Evolutionary conservation across 441 rosid genomes (phyloP), one percentile per base, ranked within the genome.

Genomic region (Populus hybrid): DNA sequence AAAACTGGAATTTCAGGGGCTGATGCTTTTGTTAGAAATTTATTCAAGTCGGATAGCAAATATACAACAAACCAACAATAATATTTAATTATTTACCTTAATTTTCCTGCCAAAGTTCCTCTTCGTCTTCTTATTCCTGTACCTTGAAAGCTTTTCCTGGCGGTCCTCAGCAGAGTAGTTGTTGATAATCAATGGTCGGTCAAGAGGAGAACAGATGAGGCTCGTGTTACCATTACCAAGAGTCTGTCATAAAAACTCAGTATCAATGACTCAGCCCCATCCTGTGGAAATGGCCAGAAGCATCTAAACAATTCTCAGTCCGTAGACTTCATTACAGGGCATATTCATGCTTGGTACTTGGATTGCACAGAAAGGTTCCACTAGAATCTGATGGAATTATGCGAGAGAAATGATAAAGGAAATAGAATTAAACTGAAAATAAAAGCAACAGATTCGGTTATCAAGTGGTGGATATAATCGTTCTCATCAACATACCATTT

Each of bases 61-160:
- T 10, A 10, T 10, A 32, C 21, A 7, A 67, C 30, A 42, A 1
- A 24, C 2, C 18, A 21, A n/a, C 8, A 2, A 40, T 4, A 53
- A 5, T 14, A 7, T 53, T 61, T 71, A 1, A 28, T 12, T 4
- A 9, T 3, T 66, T 87, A 96, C 98, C 98, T 96, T 96, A 77
- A 96, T 96, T 85, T 90, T 97, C 80, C 98, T 88, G 73, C 97
- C 97, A 70, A 97, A 97, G 85, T 97, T 94, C 83, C 98, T 88
- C 89, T 88, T 93, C 23, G 90, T 87, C 90, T 90, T 97, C 97
- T 97, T 97, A 77, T 89, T 92, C 81, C 92, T 87, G 92, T 97
- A 97, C 82, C 99, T 84, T 3, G 96, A 97, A 77, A 97, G 97
- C 97, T 94, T 93, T 84, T 94, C 98, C 84, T 82, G 88, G 20